phyloP scores from a whole-genome alignment of 78 protist species.

The Dictyostelium firmibasis region DNA sequence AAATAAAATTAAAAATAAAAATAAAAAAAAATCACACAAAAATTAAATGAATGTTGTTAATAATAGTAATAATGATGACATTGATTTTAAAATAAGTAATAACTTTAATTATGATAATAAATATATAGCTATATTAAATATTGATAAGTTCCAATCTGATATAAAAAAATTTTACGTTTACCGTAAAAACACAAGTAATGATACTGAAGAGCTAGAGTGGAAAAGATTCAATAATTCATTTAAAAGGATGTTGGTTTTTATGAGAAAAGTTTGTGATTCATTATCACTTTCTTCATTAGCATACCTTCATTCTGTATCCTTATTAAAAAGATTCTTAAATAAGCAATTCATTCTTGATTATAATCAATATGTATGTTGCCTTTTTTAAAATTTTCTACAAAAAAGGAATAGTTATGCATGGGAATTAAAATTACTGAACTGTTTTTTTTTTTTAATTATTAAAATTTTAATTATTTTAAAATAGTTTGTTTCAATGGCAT shows the following conservation, averaged over 20 bases:
- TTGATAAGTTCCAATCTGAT: neutral
- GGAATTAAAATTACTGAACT: no score
- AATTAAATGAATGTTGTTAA: neutral
- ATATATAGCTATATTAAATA: neutral
- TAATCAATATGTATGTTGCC: neutral
- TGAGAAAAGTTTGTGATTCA: neutral
- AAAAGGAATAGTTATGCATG: no score
- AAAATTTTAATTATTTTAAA: no score
- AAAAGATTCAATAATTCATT: neutral
- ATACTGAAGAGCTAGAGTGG: neutral
- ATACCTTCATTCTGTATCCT: neutral
- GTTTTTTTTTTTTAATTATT: neutral
- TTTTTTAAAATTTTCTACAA: neutral
- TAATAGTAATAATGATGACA: neutral
- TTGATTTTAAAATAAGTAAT: neutral
- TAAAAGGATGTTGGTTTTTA: neutral
- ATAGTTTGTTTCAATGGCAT: conserved; percentile 1
- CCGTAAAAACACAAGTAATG: neutral
- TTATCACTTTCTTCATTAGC: neutral
- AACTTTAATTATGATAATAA: neutral
- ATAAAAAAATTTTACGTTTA: neutral
- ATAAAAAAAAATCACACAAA: no score
- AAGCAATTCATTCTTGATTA: neutral
- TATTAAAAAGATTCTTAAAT: neutral
- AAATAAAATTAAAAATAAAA: no score